Evolutionary conservation across 1,284 basidiomycete species (phyloP).

Genomic region (Ustilago crameri): DNA sequence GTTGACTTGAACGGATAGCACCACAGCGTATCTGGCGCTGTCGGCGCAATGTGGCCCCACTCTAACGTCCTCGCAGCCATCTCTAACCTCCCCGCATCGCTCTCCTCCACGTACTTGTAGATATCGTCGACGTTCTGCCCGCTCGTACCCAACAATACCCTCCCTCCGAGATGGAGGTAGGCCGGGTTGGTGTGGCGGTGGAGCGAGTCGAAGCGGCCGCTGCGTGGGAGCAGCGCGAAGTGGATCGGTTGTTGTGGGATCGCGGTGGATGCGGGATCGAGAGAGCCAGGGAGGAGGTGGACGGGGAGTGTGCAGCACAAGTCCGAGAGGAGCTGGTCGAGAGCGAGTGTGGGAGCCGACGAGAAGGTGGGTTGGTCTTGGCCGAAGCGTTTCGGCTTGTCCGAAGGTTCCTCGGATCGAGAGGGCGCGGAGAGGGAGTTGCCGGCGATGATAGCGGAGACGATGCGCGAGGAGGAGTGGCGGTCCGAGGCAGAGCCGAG

Average conservation of each 20-base stretch:
- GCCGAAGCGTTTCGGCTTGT: conserved; percentile 39
- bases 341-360: conserved; percentile 69
- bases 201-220: conserved; percentile 74
- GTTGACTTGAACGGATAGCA: conserved; percentile 89
- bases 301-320: conserved; percentile 71
- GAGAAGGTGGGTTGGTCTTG: conserved; percentile 42
- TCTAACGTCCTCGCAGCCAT: conserved; percentile 83
- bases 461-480: conserved; percentile 28
- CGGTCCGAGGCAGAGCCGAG: conserved; percentile 74
- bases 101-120: conserved; percentile 81
- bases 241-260: conserved; percentile 95
- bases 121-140: conserved; percentile 96
- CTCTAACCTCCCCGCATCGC: conserved; percentile 71
- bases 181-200: conserved; percentile 88
- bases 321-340: conserved; percentile 80
- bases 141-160: conserved; percentile 79
- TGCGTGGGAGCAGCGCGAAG: conserved; percentile 84
- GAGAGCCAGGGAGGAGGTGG: conserved; percentile 82
- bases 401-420: conserved; percentile 33
- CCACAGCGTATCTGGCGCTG: conserved; percentile 96
- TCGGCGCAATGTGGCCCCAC: conserved; percentile 97
- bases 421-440: conserved; percentile 48
- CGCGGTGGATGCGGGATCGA: conserved; percentile 86
- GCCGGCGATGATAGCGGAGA: conserved; percentile 56
- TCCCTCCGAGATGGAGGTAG: conserved; percentile 75